Evolutionary conservation across 2,329 filamentous ascomycete species (phyloP), one percentile per base, ranked within the genome.

Genomic region (Beauveria pseudobassiana): DNA sequence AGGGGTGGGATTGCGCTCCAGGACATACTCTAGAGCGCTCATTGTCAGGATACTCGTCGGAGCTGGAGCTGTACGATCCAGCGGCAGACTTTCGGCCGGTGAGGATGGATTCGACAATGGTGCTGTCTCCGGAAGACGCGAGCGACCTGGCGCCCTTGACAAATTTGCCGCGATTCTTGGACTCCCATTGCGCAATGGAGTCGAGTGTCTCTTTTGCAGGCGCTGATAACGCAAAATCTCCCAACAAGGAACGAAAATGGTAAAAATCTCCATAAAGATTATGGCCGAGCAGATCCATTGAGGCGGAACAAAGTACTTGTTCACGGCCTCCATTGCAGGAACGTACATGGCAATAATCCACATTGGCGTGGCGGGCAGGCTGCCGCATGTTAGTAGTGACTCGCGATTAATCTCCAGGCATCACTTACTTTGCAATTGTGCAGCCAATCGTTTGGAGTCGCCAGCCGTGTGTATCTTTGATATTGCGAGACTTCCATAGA

Each of bases 401-500:
- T 8, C 12, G 7, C 24, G 1, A 22, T 18, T 9, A 12, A 38
- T 16, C 14, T 16, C 8, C 16, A 3, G 5, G 18, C 10, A 42
- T 4, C 3, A 50, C 74, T 61, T 63, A 79, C 76, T 73, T 75
- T 40, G 77, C 74, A 59, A 80, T 65, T 52, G 75, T 75, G 67
- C 78, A 81, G 12, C 70, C 73, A 45, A 84, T 81, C 14, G 85
- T 88, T 69, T 88, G 85, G 2, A 81, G 67, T 8, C 85, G 78
- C 86, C 86, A 89, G 55, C 85, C 82, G 65, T 86, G 82, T 1
- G 84, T 85, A 66, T 89, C 86, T 34, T 77, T 77, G 64, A 89
- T 85, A n/a, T 78, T 74, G 34, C 85, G 78, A 46, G 85, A 82
- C 65, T 80, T 78, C 78, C 81, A 87, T 2, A 88, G 75, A 56